Evolutionary conservation across 1,284 basidiomycete genomes (phyloP).

Genomic region (Cryptococcus sp.): DNA sequence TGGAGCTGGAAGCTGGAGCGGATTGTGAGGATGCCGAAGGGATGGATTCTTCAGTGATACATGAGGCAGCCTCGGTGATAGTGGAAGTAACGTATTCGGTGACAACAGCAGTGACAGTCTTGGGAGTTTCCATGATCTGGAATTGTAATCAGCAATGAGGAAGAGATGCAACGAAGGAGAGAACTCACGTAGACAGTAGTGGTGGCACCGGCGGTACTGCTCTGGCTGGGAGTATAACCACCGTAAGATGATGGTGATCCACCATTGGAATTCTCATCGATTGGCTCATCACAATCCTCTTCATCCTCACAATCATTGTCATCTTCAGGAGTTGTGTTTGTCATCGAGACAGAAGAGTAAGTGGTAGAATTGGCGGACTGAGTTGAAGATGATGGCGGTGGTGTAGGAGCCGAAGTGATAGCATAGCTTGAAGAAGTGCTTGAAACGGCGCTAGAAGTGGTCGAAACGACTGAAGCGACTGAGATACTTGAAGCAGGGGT

Average conservation of each 20-base stretch:
- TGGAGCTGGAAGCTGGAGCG: background rate
- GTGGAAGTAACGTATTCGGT: constrained; percentile 10
- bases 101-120: background rate
- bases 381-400: background rate
- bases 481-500: background rate
- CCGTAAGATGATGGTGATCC: background rate
- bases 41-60: background rate
- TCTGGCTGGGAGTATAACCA: background rate
- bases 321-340: background rate
- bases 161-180: background rate
- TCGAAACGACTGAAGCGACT: background rate
- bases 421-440: background rate
- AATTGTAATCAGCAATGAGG: background rate
- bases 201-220: constrained; percentile 8
- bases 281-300: background rate
- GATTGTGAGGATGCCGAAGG: background rate
- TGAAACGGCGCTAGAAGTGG: background rate
- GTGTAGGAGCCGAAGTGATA: background rate
- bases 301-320: background rate
- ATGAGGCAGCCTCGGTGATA: background rate
- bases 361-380: background rate
- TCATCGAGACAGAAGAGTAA: background rate
- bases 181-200: constrained; percentile 18
- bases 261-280: too few relatives aligned
- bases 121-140: background rate